Evolutionary conservation across 257 asterid species (phyloP).

Genomic region (Scutellaria barbata): DNA sequence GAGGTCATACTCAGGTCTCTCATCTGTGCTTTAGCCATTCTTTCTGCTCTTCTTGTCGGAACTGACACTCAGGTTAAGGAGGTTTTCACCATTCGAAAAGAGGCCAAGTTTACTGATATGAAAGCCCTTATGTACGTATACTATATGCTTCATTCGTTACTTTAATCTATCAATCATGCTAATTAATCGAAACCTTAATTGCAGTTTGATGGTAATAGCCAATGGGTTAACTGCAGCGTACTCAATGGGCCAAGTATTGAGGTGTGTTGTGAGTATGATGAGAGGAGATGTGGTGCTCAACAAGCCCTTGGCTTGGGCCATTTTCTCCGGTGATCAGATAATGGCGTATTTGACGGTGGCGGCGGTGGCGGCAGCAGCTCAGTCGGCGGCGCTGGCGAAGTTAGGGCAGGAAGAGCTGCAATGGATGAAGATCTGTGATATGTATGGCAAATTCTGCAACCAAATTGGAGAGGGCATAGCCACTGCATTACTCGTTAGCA

Average conservation of each 20-base stretch:
- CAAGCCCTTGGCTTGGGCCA: slow-evolving; percentile 93
- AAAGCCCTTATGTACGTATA: slow-evolving; percentile 81
- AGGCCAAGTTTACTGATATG: slow-evolving; percentile 88
- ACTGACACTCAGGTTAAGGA: slow-evolving; percentile 81
- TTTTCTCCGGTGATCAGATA: slow-evolving; percentile 95
- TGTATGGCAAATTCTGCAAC: slow-evolving; percentile 82
- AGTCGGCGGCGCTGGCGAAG: slow-evolving; percentile 68
- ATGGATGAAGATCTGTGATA: slow-evolving; percentile 81
- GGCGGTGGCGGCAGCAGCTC: slow-evolving; percentile 73
- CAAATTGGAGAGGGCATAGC: slow-evolving; percentile 81
- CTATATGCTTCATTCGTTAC: too few relatives aligned
- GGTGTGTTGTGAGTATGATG: slow-evolving; percentile 74
- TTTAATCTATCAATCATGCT: too few relatives aligned
- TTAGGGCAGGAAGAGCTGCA: slow-evolving; percentile 72
- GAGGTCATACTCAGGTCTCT: slow-evolving; percentile 71
- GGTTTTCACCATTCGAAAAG: slow-evolving; percentile 67
- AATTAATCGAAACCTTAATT: neutral
- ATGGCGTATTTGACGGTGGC: slow-evolving; percentile 75
- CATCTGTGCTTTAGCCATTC: slow-evolving; percentile 61
- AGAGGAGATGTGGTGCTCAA: slow-evolving; percentile 76
- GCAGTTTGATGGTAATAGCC: slow-evolving; percentile 76
- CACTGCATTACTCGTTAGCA: slow-evolving; percentile 53
- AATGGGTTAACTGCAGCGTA: slow-evolving; percentile 81
- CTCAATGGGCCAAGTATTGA: slow-evolving; percentile 68
- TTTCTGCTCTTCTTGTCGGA: slow-evolving; percentile 68